A percentile compares a stretch with the other conserved stretches of the same genome.
phyloP scores from a whole-genome alignment of 2,329 filamentous ascomycete genomes.

The Parasarocladium wereldwijsianum region DNA sequence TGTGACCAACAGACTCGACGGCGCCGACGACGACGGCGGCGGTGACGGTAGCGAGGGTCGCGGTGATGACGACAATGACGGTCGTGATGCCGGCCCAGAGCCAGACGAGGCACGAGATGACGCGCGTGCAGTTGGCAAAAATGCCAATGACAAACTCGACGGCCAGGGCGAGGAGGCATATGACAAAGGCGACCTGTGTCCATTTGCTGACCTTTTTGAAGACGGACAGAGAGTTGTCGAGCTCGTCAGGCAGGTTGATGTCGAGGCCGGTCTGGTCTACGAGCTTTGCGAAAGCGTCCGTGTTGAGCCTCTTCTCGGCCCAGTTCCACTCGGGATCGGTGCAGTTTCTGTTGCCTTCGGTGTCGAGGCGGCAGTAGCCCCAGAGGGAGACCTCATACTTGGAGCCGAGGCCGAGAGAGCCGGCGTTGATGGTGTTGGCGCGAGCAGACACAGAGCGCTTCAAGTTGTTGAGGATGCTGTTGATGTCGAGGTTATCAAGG shows the following conservation, averaged over 20 bases:
- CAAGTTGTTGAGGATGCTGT: slow-evolving; percentile 8
- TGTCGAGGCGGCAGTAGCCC: slow-evolving; percentile 64
- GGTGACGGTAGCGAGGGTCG: slow-evolving; percentile 60
- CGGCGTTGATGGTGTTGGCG: slow-evolving; percentile 38
- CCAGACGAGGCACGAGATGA: slow-evolving; percentile 70
- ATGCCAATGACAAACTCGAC: slow-evolving; percentile 65
- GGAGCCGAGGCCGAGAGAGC: slow-evolving; percentile 50
- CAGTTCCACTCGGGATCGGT: slow-evolving; percentile 59
- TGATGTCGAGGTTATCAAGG: slow-evolving; percentile 12
- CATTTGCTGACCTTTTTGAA: slow-evolving; percentile 66
- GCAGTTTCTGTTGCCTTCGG: slow-evolving; percentile 45
- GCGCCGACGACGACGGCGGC: slow-evolving; percentile 55
- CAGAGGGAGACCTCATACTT: slow-evolving; percentile 73
- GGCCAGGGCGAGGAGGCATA: slow-evolving; percentile 55
- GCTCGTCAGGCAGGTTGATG: slow-evolving; percentile 50
- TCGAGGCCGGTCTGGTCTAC: slow-evolving; percentile 32
- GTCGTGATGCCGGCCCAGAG: slow-evolving; percentile 53
- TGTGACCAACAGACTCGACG: slow-evolving; percentile 45
- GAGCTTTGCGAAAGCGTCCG: slow-evolving; percentile 38
- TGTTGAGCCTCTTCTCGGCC: slow-evolving; percentile 59
- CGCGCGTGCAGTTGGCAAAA: slow-evolving; percentile 69
- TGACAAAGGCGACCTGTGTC: slow-evolving; percentile 70
- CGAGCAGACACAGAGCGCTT: slow-evolving; percentile 10
- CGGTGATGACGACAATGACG: slow-evolving; percentile 41
- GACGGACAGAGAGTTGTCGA: slow-evolving; percentile 52